Evolutionary conservation across 495 filamentous ascomycete species (phyloP).

Genomic region (Lentithecium fluviatile): DNA sequence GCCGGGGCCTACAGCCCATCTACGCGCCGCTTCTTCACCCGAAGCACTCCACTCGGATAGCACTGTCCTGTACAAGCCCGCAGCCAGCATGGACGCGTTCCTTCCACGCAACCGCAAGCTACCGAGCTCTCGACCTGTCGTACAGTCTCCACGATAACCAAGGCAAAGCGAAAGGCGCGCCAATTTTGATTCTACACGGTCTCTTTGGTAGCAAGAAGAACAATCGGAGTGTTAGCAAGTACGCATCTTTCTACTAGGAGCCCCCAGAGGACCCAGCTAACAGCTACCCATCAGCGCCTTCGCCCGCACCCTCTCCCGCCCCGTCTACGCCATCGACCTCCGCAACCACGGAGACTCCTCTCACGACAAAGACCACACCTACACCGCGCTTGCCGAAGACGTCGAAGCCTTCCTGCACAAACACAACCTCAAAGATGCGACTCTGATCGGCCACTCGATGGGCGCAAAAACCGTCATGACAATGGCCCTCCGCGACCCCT

Average conservation of each 20-base stretch:
- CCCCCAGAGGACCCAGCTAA: constrained; percentile 8
- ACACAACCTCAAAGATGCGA: constrained; percentile 66
- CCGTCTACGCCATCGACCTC: constrained; percentile 84
- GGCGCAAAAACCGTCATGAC: constrained; percentile 95
- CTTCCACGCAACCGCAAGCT: constrained; percentile 23
- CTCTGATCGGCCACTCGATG: constrained; percentile 95
- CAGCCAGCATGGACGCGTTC: constrained; percentile 10
- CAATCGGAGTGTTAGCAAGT: constrained; percentile 95
- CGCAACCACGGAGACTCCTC: constrained; percentile 93
- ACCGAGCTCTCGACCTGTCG: constrained; percentile 22
- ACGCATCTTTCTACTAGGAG: constrained; percentile 21
- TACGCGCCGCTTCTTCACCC: constrained; percentile 11
- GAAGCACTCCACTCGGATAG: constrained; percentile 4
- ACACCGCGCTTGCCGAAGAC: constrained; percentile 82
- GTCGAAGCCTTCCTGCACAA: constrained; percentile 75
- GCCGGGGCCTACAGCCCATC: neutral
- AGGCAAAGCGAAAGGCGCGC: constrained; percentile 48
- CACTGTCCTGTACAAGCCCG: too few relatives aligned
- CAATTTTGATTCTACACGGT: constrained; percentile 89
- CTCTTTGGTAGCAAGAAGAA: constrained; percentile 97
- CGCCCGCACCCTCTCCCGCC: constrained; percentile 74
- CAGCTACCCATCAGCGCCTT: constrained; percentile 58
- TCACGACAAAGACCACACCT: constrained; percentile 75
- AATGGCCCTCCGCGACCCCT: constrained; percentile 67
- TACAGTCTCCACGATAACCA: constrained; percentile 31